A percentile compares a stretch with the other conserved stretches of the same genome.
These are phyloP conservation scores for Candida adriatica DNA, from an alignment of 805 yeast species.

Conservation along the genomic window DNA sequence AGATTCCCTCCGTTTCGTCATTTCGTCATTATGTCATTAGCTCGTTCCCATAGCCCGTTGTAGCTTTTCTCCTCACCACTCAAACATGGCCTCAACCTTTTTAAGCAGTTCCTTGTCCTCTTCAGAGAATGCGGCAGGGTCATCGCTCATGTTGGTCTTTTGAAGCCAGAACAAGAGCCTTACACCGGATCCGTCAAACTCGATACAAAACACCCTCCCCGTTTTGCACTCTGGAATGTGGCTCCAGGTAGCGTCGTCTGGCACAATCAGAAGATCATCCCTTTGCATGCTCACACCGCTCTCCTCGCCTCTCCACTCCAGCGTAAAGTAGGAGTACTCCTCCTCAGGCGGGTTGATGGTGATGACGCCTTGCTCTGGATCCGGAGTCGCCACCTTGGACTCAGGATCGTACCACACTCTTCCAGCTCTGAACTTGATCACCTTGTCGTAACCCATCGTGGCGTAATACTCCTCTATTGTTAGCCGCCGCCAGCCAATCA, in stretches of 20 bases:
- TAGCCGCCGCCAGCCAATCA: too few species aligned
- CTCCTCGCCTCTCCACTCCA: conserved; percentile 67
- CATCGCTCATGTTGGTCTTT: conserved; percentile 58
- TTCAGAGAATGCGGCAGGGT: conserved; percentile 46
- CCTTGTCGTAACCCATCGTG: neutral
- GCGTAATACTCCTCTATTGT: too few species aligned
- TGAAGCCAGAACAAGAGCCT: conserved; percentile 65
- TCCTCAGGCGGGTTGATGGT: conserved; percentile 56
- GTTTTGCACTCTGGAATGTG: conserved; percentile 62
- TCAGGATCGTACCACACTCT: conserved; percentile 57
- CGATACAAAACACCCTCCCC: conserved; percentile 70
- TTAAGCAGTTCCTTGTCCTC: conserved; percentile 47
- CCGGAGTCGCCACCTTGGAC: conserved; percentile 61
- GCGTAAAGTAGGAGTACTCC: conserved; percentile 64
- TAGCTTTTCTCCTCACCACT: too few species aligned
- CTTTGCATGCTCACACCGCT: conserved; percentile 36
- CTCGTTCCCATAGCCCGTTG: too few species aligned
- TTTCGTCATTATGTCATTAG: too few species aligned
- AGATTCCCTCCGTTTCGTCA: neutral
- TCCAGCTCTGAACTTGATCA: conserved; percentile 66
- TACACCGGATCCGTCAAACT: conserved; percentile 57
- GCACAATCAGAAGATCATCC: conserved; percentile 66
- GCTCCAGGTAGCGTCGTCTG: conserved; percentile 80
- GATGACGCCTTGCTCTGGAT: conserved; percentile 60
- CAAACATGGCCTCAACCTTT: conserved; percentile 41